Evolutionary conservation across 768 basidiomycete species (phyloP).

Genomic region (Holtermanniella nyarrowii): DNA sequence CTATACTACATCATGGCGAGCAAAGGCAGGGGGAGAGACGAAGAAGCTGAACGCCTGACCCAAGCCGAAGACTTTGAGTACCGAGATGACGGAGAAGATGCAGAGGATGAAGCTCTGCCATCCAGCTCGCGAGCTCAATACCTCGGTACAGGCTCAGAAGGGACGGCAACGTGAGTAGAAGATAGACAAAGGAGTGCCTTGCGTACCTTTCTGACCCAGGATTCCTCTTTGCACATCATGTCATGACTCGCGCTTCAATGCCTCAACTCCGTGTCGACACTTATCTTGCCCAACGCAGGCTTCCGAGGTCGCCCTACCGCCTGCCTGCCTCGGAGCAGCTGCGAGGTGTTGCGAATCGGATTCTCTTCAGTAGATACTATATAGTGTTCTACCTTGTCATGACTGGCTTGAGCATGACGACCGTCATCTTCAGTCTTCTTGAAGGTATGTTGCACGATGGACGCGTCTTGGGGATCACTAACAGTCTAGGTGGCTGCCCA

Average conservation of each 20-base stretch:
- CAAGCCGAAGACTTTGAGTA: constrained; percentile 14
- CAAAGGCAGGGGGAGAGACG: neutral
- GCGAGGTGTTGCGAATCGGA: constrained; percentile 38
- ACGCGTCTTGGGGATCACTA: neutral
- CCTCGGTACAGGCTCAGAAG: neutral
- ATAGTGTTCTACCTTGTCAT: constrained; percentile 38
- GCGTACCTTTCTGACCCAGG: neutral
- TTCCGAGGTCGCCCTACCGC: constrained; percentile 28
- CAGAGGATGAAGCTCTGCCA: neutral
- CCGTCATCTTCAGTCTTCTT: constrained; percentile 35
- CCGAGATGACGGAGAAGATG: constrained; percentile 8
- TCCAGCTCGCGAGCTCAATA: neutral
- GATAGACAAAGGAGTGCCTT: neutral
- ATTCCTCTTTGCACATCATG: too few species aligned
- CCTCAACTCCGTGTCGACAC: too few species aligned
- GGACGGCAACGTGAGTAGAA: neutral
- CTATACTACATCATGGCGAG: neutral
- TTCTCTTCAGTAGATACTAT: constrained; percentile 40
- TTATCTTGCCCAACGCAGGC: neutral
- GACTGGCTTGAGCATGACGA: constrained; percentile 38
- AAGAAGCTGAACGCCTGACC: constrained; percentile 1
- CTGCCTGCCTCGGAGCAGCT: constrained; percentile 32
- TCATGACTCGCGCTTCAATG: neutral
- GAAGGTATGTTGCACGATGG: constrained; percentile 12
- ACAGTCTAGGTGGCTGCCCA: constrained; percentile 20